Evolutionary conservation across 2,329 filamentous ascomycete species (phyloP), one percentile per base, ranked within the genome.

Genomic region (Trichoderma oligosporum): DNA sequence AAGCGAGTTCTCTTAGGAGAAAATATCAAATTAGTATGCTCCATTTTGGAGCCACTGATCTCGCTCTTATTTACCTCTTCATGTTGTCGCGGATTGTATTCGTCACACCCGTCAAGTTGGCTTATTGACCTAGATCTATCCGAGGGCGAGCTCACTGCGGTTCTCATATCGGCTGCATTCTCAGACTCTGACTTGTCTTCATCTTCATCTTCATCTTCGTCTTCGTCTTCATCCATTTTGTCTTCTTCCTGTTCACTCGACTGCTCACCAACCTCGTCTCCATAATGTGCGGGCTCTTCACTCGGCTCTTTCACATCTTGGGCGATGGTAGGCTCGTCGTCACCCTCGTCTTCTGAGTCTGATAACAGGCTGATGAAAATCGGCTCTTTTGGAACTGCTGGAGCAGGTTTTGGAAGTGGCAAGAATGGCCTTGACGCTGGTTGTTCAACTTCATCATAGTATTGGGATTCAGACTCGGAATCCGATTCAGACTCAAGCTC

Each of bases 341-440:
- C 69, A 42, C 73, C 70, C 29, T 78, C 73, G 51, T 76, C 73
- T 44, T 78, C 76, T 2, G 74, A 76, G 57, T 79, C 76, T 0
- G 77, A 78, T 3, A 80, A 66, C 8, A 81, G 63, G 53, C 73
- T 73, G 58, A 81, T 80, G 16, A 79, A 71, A 4, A 79, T 70
- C 1, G 76, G 75, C 7, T 69, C 66, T 7, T 65, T 66, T 1
- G 70, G 59, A 8, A 59, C 60, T 9, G 64, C 31, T 4, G 63
- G 60, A 11, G 33, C 39, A 24, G 57, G 36, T 22, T 54, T 55
- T 35, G 44, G 27, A 24, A 41, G 39, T 58, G 60, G 42, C 35
- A 52, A 14, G 16, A 41, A 49, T 35, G 44, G 38, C 18, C 54
- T 24, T 12, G 22, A 24, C 9, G 36, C 47, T 6, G 24, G 27